Evolutionary conservation across 441 rosid species (phyloP), one percentile per base, ranked within the genome.

Genomic region (Manihot esculenta): DNA sequence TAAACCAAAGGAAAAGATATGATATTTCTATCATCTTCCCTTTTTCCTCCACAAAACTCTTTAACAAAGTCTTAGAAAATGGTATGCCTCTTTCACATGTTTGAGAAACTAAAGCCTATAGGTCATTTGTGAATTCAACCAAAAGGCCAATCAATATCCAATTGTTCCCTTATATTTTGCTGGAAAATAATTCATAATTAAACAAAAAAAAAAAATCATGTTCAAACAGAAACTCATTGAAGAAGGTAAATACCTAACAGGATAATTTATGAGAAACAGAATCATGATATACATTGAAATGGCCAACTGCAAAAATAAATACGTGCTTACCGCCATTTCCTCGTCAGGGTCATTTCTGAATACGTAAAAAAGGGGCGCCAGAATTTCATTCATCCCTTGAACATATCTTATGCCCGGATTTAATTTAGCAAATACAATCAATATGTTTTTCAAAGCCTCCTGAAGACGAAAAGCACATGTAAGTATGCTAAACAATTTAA

Each of bases 301-400:
- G 27, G 51, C 20, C 41, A 69, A 47, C 8, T 57, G 64, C 45
- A 55, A 63, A 38, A 41, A 64, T 63, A 45, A 54, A 26, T 33
- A 71, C 15, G 58, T 42, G 76, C 92, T 83, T 77, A 95, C 97
- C 72, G 89, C 87, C 87, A 79, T 88, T 76, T 91, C 98, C 74
- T 78, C 91, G 38, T 95, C 97, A 56, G 89, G 92, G 76, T 95
- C 98, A 74, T 82, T 95, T 79, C 79, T 88, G 81, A 89, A 95
- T 59, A 92, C 88, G 74, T 87, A 92, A 70, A 81, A 95, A 71
- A 95, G 79, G 47, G 95, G 99, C 57, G 98, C 98, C 83, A 95
- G 79, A 74, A 92, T 84, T 80, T 95, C 99, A 76, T 95, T 95
- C 99, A 95, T 95, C 83, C 98, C 99, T 88, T 95, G 99, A 72